Evolutionary conservation across 768 basidiomycete species (phyloP), one percentile per base, ranked within the genome.

Genomic region (Rhizopogon vesiculosus): DNA sequence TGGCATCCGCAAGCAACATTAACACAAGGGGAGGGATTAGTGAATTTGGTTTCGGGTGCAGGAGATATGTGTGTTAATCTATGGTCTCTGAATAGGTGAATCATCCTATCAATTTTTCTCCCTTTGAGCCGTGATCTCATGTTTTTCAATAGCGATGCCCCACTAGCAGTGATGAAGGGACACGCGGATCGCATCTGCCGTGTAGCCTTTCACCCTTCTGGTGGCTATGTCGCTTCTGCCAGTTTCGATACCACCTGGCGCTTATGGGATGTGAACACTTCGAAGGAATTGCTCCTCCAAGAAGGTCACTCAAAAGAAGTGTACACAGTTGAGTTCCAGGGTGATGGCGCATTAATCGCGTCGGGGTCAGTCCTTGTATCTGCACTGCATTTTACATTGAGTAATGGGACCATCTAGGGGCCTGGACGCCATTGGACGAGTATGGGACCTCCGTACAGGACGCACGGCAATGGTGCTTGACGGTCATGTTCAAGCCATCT

Each of bases 241-340:
- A 93, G 91, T 59, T 98, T 95, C 63, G 97, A 99, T 70, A 96
- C 92, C 15, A 91, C 96, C 28, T 99, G 97, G 97, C 77, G 97
- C 43, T 71, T 98, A 51, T 99, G 97, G 97, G 96, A 99, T 70
- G 87, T 93, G 13, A 78, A 79, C 51, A 90, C 86, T 0, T 75
- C 85, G 1, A 85, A 85, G 69, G 93, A 97, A 64, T 68, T 99
- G 10, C 73, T 96, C 29, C 71, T 95, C 10, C 97, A 99, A 71
- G 95, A 98, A 70, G 97, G 97, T 0, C 97, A 99, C 66, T 93
- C 93, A 3, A 95, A 94, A 67, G 95, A 97, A 66, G 95, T 98
- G 0, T 98, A 96, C 67, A 77, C 92, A 2, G 80, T 99, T n/a
- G 92, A 93, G 59, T 98, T 97, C 67, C 97, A 99, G 68, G 83